A percentile compares a stretch with the other conserved stretches of the same genome.
phyloP scores from a whole-genome alignment of 2,329 filamentous ascomycete genomes.

The Knoxdaviesia proteae region DNA sequence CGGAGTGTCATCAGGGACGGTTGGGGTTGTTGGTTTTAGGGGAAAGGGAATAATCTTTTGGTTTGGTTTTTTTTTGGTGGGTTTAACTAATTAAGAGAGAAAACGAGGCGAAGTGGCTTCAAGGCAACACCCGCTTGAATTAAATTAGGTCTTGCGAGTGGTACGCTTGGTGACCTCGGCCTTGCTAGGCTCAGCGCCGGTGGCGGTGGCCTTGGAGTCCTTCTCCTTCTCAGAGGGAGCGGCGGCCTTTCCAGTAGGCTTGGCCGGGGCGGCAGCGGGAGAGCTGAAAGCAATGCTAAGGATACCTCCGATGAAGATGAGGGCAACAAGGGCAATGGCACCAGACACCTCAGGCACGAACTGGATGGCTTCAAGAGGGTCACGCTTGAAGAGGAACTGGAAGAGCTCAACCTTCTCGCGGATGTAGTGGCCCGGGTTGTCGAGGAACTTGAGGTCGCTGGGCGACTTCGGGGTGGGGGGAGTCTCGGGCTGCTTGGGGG shows the following conservation, averaged over 20 bases:
- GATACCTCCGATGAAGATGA: constrained; percentile 45
- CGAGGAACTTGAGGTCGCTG: constrained; percentile 65
- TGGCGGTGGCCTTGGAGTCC: constrained; percentile 34
- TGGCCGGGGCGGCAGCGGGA: constrained; percentile 52
- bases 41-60: no score
- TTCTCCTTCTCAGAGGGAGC: constrained; percentile 39
- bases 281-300: constrained; percentile 44
- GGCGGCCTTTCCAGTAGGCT: constrained; percentile 49
- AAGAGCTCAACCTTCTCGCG: constrained; percentile 90
- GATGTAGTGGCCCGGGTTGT: constrained; percentile 73
- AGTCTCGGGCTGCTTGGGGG: constrained; percentile 46
- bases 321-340: constrained; percentile 48
- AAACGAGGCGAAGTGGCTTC: neutral
- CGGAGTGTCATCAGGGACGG: no score
- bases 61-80: no score
- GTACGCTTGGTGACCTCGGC: constrained; percentile 44
- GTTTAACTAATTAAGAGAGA: neutral
- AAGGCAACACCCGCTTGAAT: neutral
- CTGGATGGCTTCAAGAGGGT: constrained; percentile 68
- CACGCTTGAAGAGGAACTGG: constrained; percentile 58
- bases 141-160: constrained; percentile 19
- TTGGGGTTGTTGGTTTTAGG: no score
- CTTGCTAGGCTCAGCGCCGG: constrained; percentile 54
- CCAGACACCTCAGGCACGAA: constrained; percentile 83
- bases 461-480: constrained; percentile 45